Evolutionary conservation across 441 rosid species (phyloP), one percentile per base, ranked within the genome.

Genomic region (Biscutella auriculata): DNA sequence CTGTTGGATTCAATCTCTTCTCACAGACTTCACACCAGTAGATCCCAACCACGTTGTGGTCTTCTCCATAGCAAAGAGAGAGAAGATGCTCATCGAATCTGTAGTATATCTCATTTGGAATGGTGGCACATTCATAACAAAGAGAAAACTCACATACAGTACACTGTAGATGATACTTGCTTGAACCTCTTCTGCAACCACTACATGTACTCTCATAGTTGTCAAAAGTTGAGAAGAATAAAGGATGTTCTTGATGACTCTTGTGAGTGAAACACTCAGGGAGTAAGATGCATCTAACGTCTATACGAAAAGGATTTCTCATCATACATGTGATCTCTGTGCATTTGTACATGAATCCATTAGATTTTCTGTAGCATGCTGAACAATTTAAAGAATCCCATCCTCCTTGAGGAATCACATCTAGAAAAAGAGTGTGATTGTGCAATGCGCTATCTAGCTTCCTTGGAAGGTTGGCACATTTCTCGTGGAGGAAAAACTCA

Each of bases 11-110:
- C 11, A 51, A 5, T 34, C 19, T n/a, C 11, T 32, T 51, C 11
- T 51, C 56, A n/a, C 56, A 51, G 6, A n/a, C 40, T 9, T 51
- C 56, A 12, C 56, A 51, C 56, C 28, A 51, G 33, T 51, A 51
- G 10, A 7, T 32, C 26, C 9, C 41, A 1, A 7, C 26, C 27
- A 8, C 9, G 6, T 51, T n/a, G n/a, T n/a, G n/a, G n/a, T n/a
- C 29, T 33, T 51, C 56, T 34, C 56, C 56, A 19, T 34, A 17
- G 28, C 56, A 51, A 8, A 51, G 56, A 26, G 29, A 16, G 29
- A 51, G 41, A 26, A 28, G 56, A 51, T 51, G 56, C 6, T 51
- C 16, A 51, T 51, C 56, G 7, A 6, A n/a, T 34, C 16, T 51
- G n/a, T 33, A 51, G 41, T 34, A 9, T 17, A 51, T 2, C 17